Evolutionary conservation across 805 yeast genomes (phyloP).

Genomic region (Ogataea ganodermae): DNA sequence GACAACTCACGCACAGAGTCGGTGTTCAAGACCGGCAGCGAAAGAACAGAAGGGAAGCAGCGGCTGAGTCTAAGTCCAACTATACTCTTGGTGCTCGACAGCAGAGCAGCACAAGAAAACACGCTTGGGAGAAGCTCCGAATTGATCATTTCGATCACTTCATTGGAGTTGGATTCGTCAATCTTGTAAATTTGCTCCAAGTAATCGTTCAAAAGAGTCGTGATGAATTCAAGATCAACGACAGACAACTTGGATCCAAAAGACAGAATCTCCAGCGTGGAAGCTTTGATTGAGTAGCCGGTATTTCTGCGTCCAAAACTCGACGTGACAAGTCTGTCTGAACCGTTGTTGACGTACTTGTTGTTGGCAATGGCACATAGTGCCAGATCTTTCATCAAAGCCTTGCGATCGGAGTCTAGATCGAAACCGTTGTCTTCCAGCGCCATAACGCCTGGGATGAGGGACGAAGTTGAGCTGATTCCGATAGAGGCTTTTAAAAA

Average conservation of each 20-base stretch:
- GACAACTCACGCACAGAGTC: conserved; percentile 55
- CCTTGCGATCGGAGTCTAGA: conserved; percentile 13
- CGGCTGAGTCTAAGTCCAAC: conserved; percentile 39
- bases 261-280: conserved; percentile 60
- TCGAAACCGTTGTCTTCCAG: conserved; percentile 12
- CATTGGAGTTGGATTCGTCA: conserved; percentile 44
- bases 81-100: conserved; percentile 41
- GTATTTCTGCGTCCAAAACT: conserved; percentile 30
- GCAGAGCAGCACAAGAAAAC: conserved; percentile 37
- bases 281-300: conserved; percentile 25
- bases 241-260: conserved; percentile 52
- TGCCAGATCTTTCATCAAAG: conserved; percentile 20
- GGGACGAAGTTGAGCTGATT: conserved; percentile 9
- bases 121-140: conserved; percentile 46
- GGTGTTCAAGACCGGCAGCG: conserved; percentile 51
- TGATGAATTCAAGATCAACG: conserved; percentile 45
- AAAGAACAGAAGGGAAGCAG: conserved; percentile 51
- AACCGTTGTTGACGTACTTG: conserved; percentile 25
- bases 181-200: conserved; percentile 36
- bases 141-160: conserved; percentile 49
- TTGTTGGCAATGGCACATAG: conserved; percentile 22
- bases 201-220: conserved; percentile 49
- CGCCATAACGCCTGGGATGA: conserved; percentile 21
- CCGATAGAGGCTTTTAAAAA: conserved; percentile 24
- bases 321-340: conserved; percentile 29